Percentiles rank a stretch among this genome's conserved stretches.
phyloP scores from a whole-genome alignment of 2,329 filamentous ascomycete genomes.

The Colletotrichum theobromicola region DNA sequence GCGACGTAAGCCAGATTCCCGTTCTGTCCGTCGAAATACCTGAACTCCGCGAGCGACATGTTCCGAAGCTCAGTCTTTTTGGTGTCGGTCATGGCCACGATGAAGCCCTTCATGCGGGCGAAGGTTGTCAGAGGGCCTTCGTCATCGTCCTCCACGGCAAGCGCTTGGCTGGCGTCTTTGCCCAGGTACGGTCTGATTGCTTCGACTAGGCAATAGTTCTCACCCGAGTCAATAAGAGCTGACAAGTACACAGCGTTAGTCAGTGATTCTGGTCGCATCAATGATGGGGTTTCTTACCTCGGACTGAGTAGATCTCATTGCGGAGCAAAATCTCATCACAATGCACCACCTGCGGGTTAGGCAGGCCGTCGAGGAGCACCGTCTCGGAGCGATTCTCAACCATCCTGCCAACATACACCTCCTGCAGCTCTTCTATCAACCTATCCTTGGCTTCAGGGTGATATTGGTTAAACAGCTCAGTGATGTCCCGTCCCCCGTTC shows the following conservation, averaged over 20 bases:
- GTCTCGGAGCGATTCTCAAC: not conserved
- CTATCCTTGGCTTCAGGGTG: not conserved
- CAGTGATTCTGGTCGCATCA: fast-evolving
- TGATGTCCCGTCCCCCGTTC: conserved; percentile 10
- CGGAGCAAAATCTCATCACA: not conserved
- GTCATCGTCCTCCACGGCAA: not conserved
- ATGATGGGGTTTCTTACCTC: not conserved
- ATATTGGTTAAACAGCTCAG: not conserved
- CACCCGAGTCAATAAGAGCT: not conserved
- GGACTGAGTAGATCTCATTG: not conserved
- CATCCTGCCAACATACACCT: not conserved
- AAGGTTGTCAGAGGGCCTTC: not conserved
- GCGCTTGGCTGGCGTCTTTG: not conserved
- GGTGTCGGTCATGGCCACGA: not conserved
- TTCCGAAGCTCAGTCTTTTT: not conserved
- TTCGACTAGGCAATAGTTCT: not conserved
- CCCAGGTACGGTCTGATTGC: not conserved
- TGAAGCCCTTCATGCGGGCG: not conserved
- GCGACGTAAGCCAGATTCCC: conserved; percentile 6
- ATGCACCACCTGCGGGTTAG: not conserved
- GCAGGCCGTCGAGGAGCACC: not conserved
- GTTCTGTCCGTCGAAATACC: not conserved
- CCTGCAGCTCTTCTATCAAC: not conserved
- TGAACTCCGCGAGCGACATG: not conserved
- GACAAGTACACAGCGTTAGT: not conserved